Percentiles rank a stretch among this genome's conserved stretches.
phyloP scores from a whole-genome alignment of 2,329 filamentous ascomycete genomes.

The Claviceps fusiformis region DNA sequence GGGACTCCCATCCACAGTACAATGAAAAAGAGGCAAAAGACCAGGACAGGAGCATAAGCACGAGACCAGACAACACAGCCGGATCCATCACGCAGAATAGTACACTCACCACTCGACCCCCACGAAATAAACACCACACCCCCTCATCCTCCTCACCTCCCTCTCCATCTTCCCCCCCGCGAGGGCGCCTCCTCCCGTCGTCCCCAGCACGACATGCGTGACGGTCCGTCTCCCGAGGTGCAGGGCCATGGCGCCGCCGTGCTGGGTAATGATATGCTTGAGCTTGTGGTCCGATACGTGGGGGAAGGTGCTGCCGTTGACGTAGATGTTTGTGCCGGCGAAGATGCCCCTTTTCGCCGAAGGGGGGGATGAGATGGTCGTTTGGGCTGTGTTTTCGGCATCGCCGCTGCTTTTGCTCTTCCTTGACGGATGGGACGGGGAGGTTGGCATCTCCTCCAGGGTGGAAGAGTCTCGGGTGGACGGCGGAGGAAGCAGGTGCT shows the following conservation, averaged over 20 bases:
- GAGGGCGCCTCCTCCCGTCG: slow-evolving; percentile 57
- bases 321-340: slow-evolving; percentile 58
- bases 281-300: slow-evolving; percentile 74
- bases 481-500: too few relatives aligned
- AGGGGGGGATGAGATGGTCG: too few relatives aligned
- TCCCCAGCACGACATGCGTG: slow-evolving; percentile 75
- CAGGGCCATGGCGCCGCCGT: slow-evolving; percentile 61
- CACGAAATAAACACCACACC: slow-evolving; percentile 64
- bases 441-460: too few relatives aligned
- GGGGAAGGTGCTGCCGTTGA: slow-evolving; percentile 79
- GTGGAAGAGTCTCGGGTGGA: too few relatives aligned
- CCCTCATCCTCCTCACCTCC: slow-evolving; percentile 56
- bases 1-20: too few relatives aligned
- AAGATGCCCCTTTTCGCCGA: slow-evolving; percentile 39
- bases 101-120: slow-evolving; percentile 57
- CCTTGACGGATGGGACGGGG: too few relatives aligned
- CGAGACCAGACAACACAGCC: slow-evolving; percentile 12
- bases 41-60: slow-evolving; percentile 5
- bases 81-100: too few relatives aligned
- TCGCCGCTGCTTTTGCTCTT: too few relatives aligned
- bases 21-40: not conserved
- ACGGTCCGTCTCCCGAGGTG: slow-evolving; percentile 59
- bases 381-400: too few relatives aligned
- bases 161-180: slow-evolving; percentile 67
- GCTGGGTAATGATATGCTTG: slow-evolving; percentile 59